These are phyloP conservation scores for Gonium pectorale DNA, from an alignment of 139 green algal species.

Conservation along the genomic window DNA sequence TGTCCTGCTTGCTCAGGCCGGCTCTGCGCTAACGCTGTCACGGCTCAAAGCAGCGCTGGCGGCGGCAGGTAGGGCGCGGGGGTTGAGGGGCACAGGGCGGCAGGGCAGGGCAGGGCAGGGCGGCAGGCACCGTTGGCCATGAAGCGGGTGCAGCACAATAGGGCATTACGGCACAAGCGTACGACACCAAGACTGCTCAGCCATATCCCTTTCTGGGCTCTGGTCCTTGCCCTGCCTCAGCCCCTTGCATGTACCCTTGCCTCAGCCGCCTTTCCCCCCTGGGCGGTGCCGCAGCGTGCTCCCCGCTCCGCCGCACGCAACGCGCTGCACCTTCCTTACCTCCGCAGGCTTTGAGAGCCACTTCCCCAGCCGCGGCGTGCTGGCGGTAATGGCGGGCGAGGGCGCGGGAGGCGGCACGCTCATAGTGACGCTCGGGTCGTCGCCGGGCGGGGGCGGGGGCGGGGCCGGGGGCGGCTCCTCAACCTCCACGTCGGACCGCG, in stretches of 20 bases:
- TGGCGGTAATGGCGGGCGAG: slow-evolving; percentile 30
- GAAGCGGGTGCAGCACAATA: too few species aligned
- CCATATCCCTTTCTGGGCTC: too few species aligned
- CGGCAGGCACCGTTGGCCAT: too few species aligned
- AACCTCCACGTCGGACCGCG: not conserved
- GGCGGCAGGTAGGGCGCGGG: not conserved
- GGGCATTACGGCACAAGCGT: too few species aligned
- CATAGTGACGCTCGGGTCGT: not conserved
- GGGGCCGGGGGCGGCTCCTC: not conserved
- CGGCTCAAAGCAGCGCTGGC: slow-evolving; percentile 24
- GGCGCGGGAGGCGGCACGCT: slow-evolving; percentile 9
- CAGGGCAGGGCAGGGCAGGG: too few species aligned
- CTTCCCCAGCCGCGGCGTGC: slow-evolving; percentile 31
- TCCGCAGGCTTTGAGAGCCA: slow-evolving; percentile 30
- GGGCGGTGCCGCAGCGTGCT: not conserved
- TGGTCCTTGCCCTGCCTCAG: too few species aligned
- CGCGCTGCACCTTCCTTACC: not conserved
- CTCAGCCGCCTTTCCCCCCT: too few species aligned
- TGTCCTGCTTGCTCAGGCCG: slow-evolving; percentile 26
- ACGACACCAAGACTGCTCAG: too few species aligned
- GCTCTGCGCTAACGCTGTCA: slow-evolving; percentile 12
- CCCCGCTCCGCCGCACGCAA: not conserved
- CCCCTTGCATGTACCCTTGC: too few species aligned
- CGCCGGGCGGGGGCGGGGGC: not conserved
- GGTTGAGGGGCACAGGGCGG: not conserved